Evolutionary conservation across 768 basidiomycete species (phyloP), one percentile per base, ranked within the genome.

Genomic region (Lenzites betulinus): DNA sequence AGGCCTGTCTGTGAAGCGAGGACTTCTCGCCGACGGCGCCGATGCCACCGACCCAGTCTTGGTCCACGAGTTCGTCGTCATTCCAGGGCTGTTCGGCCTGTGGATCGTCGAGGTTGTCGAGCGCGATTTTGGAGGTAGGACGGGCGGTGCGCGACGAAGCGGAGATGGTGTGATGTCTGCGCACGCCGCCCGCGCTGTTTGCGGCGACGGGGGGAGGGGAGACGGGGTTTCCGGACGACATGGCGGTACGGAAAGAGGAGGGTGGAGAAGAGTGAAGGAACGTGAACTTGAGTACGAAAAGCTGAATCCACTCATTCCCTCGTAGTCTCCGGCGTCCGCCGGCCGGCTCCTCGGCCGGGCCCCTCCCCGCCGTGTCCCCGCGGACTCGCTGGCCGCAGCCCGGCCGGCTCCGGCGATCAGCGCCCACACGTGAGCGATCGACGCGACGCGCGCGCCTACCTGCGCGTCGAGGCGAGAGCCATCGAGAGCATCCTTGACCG

Each of bases 1-100:
- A 93, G 58, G 84, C 84, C 75, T 93, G 91, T 50, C 91, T 80
- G 71, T 92, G 91, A 58, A 93, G 79, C 41, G 84, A 86, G 8
- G 85, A 82, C 74, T 91, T 91, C 74, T 92, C 91, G 50, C 90
- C 91, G 26, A 92, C 91, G 46, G 89, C 89, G 41, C 91, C 91
- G 52, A 91, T 85, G 23, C 86, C 86, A 35, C 89, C 89, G 30
- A 87, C 85, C 90, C 90, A 90, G 70, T 91, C 89, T 58, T 90
- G 81, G 67, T 85, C 89, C 62, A 91, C 89, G 46, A 83, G 79
- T 67, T 91, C 89, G 69, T 92, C 90, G 61, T 91, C 88, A 70
- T 85, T 84, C 83, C 85, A 88, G 44, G 75, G 76, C 44, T 81
- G 79, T 63, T 81, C 80, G 48, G 81, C 79, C 68, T 84, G 80